Base-by-base conservation (phyloP, 306 rosid species). In the Parietaria judaica region DNA sequence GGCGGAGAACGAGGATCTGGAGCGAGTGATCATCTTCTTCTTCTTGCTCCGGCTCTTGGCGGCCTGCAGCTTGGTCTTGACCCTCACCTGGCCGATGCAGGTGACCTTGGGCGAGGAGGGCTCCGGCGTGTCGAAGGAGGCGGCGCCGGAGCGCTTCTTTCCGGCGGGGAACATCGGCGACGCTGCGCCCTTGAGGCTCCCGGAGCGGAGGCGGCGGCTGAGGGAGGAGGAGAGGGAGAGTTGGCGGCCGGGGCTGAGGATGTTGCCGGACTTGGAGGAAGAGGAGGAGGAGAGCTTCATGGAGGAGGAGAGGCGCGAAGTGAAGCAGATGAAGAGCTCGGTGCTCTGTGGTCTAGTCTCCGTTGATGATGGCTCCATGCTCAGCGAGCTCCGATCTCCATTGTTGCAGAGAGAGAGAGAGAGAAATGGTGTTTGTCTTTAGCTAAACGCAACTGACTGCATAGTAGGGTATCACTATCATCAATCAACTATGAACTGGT, bases 101-200 rank as follows among this genome's bases (percentile, higher is more conserved):
- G 99, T 92, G 1, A 92, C 99, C 45, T 92, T 92, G 0, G 99
- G 99, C 7, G 99, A 92, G 4, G 99, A 88, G 0, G 99, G 99
- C 38, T 92, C 99, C 8, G 96, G 99, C 39, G 87, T 92, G 39
- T 88, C 96, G 57, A 84, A 88, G 5, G 76, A 82, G 7, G 76
- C 65, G 5, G 87, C 89, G 62, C 78, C 63, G 3, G 86, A 85
- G 58, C 88, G 67, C 59, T 81, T 90, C 76, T 79, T 84, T 5
- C 70, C 86, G 8, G 85, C 81, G 11, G 97, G 99, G 66, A 92
- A 88, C 90, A 86, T 86, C 4, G 96, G 99, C 35, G 96, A 92
- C 46, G 99, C 96, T 3, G 92, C 96, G 3, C 84, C 84, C 59
- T 81, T 92, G 69, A 88, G 75, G 78, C 96, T 88, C 0, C 95